Base-by-base conservation (phyloP, 108 stramenopile genomes). In the Pseudonitzschia multiseries region DNA sequence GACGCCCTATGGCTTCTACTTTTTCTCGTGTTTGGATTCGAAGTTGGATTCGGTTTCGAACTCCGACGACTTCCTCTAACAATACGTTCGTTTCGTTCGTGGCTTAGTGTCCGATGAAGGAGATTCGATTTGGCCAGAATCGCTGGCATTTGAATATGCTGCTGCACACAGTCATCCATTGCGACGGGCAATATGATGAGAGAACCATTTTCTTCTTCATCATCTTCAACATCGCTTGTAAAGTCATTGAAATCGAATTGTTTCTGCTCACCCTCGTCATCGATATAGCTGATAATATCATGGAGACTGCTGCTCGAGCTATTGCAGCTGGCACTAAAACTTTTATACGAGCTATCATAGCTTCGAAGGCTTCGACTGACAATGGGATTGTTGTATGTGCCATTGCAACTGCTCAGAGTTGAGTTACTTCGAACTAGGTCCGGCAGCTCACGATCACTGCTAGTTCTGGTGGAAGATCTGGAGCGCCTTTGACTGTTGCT, bases 171-270 rank as follows among this genome's bases (percentile, higher is more conserved):
- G 1, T 14, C 46, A 48, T 18, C 46, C 12, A 18, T 14, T 48
- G 17, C 18, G 1, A 18, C 17, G 4, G 46, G 46, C 4, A 1
- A 14, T 2, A 18, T 10, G 18, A 18, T 48, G 46, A 48, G 17
- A 48, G 46, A 18, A 48, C 12, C 13, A 10, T 18, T 18, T 5
- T 48, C 46, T 48, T 48, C 18, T 2, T 18, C 46, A 14, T 62
- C 61, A 40, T 40, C 61, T 17, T 62, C 61, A 40, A 62, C 18
- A 33, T 62, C 61, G 18, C 61, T 62, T 9, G 8, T 18, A 6
- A 62, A 62, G 31, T 62, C 61, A 62, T 40, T 28, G 29, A 20
- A 6, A n/a, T 62, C 20, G 18, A 40, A 40, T 62, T 40, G 9
- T 62, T 40, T 62, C 36, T 62, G 10, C 20, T 40, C 54, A 56